Conservation (phyloP, 202 grass and related monocot species). For the Hordeum pubiflorum region DNA sequence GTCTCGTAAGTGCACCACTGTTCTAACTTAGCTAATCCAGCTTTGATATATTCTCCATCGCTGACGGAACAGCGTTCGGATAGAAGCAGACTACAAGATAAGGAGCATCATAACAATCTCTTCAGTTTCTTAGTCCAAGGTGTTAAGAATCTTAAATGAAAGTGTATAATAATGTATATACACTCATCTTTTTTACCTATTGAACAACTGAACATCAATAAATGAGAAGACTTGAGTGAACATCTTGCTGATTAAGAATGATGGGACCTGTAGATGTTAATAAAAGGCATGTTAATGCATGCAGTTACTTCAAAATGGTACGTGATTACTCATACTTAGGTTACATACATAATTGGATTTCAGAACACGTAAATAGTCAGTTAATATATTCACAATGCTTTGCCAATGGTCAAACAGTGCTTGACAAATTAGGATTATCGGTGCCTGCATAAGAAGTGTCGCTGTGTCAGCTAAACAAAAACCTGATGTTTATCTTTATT, state of each 20-base stretch:
- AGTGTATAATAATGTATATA: too few relatives aligned
- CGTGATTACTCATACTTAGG: neutral
- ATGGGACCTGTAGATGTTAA: slow-evolving; percentile 56
- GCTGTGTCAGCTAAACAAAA: slow-evolving; percentile 19
- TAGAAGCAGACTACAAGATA: slow-evolving; percentile 65
- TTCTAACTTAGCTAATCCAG: slow-evolving; percentile 87
- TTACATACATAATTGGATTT: slow-evolving; percentile 88
- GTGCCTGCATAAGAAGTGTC: slow-evolving; percentile 66
- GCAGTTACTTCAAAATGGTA: neutral
- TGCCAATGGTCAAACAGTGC: slow-evolving; percentile 56
- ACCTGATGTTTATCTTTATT: neutral
- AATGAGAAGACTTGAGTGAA: slow-evolving; percentile 91
- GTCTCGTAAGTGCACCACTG: slow-evolving; percentile 87
- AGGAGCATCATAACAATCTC: neutral
- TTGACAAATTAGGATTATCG: neutral
- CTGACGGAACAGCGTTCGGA: slow-evolving; percentile 81
- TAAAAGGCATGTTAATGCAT: slow-evolving; percentile 12
- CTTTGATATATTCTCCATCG: slow-evolving; percentile 91
- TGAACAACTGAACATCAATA: slow-evolving; percentile 92
- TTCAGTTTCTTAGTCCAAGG: neutral
- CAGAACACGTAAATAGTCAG: slow-evolving; percentile 68
- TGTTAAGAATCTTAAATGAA: too few relatives aligned
- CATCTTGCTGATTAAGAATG: slow-evolving; percentile 82
- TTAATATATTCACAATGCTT: slow-evolving; percentile 90
- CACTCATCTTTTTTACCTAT: too few relatives aligned